Base-by-base conservation (phyloP, 768 basidiomycete species). In the Serendipita sp. region DNA sequence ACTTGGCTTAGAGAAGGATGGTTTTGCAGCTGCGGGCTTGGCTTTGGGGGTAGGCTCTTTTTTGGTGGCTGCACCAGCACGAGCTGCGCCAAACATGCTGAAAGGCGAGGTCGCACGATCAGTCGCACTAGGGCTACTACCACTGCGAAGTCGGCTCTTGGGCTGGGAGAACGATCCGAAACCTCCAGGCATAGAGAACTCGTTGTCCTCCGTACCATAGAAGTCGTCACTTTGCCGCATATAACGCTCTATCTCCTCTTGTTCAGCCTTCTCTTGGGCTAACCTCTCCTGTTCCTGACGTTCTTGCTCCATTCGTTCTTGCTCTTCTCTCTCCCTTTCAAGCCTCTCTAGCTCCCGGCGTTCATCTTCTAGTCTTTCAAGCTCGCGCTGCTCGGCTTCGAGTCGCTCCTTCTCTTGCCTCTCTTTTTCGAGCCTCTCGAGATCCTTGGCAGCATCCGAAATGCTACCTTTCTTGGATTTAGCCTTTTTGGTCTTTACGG, bases 391-490 rank as follows among this genome's bases (percentile, higher is more conserved):
- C 48, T 51, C 48, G 16, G 48, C 48, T n/a, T 51, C 30, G 5
- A 51, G 18, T 32, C 30, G 18, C 48, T 51, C 48, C 48, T 51
- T 51, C 38, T 41, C 38, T 41, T 41, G 38, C 38, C 13, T 41
- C 38, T 41, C 38, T 13, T 41, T 41, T 41, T 41, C 38, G 38
- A 41, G 38, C 38, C 38, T 41, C 16, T 51, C 48, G 8, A 32
- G 48, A 11, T 60, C 56, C 56, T 60, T 60, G 24, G 56, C 10
- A 24, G 34, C 32, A 11, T 60, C 56, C 56, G 56, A 60, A 28
- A 60, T 60, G 34, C 56, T 60, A 5, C 56, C 56, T 2, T 60
- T 60, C 56, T 60, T 60, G 8, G 56, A 60, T 28, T 60, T 60
- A 11, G 56, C 10, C 35, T 60, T 60, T n/a, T 60, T 60, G 56